phyloP scores from a whole-genome alignment of 1,284 basidiomycete genomes.

The Cystobasidium pallidum region DNA sequence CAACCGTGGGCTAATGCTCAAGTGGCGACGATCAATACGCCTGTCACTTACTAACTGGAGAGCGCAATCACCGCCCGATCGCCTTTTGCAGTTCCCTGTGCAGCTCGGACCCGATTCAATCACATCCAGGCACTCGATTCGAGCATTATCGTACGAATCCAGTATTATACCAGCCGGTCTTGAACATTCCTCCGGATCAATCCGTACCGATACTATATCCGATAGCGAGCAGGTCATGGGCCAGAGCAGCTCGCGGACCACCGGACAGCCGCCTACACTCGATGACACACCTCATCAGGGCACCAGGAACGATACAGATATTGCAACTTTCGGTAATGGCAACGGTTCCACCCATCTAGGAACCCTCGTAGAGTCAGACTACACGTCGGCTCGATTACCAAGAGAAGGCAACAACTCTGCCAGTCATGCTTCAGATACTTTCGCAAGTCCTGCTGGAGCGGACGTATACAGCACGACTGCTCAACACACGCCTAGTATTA shows the following conservation, averaged over 20 bases:
- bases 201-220: neutral
- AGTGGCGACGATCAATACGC: no score
- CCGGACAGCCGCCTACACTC: neutral
- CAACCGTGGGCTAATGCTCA: no score
- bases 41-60: no score
- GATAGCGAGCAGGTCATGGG: neutral
- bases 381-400: constrained; percentile 14
- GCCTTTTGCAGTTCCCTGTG: neutral
- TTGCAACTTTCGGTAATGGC: no score
- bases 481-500: neutral
- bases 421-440: neutral
- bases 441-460: neutral
- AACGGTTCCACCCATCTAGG: no score
- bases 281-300: neutral
- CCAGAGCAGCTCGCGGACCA: constrained; percentile 6
- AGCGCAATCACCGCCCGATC: no score
- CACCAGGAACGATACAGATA: no score
- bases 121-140: neutral
- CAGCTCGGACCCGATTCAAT: neutral
- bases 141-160: neutral
- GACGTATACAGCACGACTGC: neutral
- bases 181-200: no score
- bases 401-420: neutral
- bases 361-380: no score
- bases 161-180: no score